These are phyloP conservation scores for Mortierella claussenii DNA, from an alignment of 192 early-diverging fungal species.

Conservation along the genomic window DNA sequence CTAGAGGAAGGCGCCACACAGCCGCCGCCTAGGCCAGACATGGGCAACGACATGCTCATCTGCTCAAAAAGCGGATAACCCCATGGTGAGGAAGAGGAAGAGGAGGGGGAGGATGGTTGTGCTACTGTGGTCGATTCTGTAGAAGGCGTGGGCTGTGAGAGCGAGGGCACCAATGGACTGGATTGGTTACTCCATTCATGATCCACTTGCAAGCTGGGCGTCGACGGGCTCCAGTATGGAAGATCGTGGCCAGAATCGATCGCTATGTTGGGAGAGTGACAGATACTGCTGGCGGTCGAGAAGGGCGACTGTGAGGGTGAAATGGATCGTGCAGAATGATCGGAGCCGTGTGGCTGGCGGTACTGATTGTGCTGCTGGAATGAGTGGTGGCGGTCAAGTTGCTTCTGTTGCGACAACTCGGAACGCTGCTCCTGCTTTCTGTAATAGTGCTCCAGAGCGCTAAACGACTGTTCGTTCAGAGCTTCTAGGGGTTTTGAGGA, in stretches of 20 bases:
- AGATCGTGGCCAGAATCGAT: conserved; percentile 14
- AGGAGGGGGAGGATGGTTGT: neutral
- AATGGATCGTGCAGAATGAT: conserved; percentile 9
- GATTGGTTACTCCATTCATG: conserved; percentile 30
- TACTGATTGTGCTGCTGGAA: neutral
- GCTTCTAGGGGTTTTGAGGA: conserved; percentile 8
- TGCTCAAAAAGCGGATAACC: conserved; percentile 26
- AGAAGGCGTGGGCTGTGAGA: neutral
- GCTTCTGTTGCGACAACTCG: neutral
- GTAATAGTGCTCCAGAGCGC: conserved; percentile 2
- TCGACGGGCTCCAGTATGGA: conserved; percentile 42
- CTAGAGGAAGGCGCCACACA: neutral
- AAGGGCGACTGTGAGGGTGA: conserved; percentile 12
- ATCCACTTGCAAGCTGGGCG: conserved; percentile 17
- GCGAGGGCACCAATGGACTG: conserved; percentile 8
- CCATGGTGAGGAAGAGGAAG: conserved; percentile 24
- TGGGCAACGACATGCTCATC: conserved; percentile 8
- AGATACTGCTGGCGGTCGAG: neutral
- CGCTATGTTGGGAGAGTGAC: conserved; percentile 8
- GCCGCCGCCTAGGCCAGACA: neutral
- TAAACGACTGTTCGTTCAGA: conserved; percentile 1
- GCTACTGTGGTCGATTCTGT: neutral
- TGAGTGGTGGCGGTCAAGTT: neutral
- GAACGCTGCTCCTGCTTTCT: conserved; percentile 2
- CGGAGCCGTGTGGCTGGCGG: neutral